phyloP scores from a whole-genome alignment of 768 basidiomycete genomes.

The Dacryopinax spathularia region DNA sequence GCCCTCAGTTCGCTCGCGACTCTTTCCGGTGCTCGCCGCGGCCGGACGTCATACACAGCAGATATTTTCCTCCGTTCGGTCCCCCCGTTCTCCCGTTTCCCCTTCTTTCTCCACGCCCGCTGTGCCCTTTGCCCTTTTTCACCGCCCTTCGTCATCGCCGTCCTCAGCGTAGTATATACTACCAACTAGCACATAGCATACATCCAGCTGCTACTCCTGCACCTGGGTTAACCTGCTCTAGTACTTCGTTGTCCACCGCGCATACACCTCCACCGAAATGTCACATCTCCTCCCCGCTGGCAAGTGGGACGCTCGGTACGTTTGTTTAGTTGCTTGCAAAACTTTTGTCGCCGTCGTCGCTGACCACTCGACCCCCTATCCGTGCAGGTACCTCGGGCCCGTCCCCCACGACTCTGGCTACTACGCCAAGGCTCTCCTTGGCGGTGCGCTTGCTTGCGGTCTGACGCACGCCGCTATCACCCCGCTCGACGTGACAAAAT shows the following conservation, averaged over 20 bases:
- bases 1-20: not conserved
- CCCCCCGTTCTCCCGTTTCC: not conserved
- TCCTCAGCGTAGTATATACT: not conserved
- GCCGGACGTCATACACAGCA: not conserved
- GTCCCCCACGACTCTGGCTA: conserved; percentile 61
- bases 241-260: not conserved
- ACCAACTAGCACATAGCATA: not conserved
- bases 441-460: conserved; percentile 77
- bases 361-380: not conserved
- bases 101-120: not conserved
- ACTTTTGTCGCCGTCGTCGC: not conserved
- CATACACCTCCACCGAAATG: not conserved
- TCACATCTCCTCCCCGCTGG: not conserved
- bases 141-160: not conserved
- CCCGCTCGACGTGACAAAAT: conserved; percentile 77
- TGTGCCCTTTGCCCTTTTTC: not conserved
- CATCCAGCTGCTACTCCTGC: not conserved
- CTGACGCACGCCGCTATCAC: conserved; percentile 78
- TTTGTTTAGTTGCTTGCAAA: not conserved
- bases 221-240: not conserved
- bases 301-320: not conserved
- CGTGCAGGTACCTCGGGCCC: conserved; percentile 45
- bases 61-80: not conserved
- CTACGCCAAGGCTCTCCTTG: conserved; percentile 78
- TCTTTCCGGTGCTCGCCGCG: not conserved